Conservation (phyloP, 441 rosid species). For the Adansonia rubrostipa region DNA sequence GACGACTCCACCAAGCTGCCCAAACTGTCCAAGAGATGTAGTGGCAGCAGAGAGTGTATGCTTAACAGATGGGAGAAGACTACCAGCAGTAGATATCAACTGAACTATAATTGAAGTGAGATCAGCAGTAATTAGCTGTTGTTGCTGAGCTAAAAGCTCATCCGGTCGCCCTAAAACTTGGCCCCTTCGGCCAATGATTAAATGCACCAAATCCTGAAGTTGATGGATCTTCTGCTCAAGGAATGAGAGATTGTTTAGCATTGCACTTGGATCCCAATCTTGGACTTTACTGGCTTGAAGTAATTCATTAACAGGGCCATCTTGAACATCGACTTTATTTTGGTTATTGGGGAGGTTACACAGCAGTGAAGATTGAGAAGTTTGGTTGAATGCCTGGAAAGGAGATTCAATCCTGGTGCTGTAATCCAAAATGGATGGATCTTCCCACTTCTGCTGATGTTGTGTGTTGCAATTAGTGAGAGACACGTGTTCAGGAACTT, state of each 20-base stretch:
- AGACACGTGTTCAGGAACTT: conserved; percentile 35
- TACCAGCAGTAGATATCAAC: conserved; percentile 90
- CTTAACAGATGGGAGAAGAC: conserved; percentile 88
- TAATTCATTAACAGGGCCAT: conserved; percentile 37
- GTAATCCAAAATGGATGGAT: conserved; percentile 57
- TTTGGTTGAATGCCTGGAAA: conserved; percentile 41
- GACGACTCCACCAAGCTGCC: conserved; percentile 52
- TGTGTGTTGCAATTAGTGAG: conserved; percentile 42
- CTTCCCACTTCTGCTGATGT: conserved; percentile 69
- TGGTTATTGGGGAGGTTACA: conserved; percentile 39
- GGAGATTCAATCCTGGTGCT: conserved; percentile 44
- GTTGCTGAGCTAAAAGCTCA: conserved; percentile 69
- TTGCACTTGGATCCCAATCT: conserved; percentile 85
- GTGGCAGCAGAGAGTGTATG: conserved; percentile 52
- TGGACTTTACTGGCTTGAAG: conserved; percentile 47
- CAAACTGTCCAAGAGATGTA: conserved; percentile 54
- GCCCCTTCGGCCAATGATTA: conserved; percentile 57
- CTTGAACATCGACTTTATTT: conserved; percentile 31
- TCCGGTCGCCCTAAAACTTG: conserved; percentile 54
- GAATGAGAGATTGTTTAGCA: conserved; percentile 76
- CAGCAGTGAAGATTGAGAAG: conserved; percentile 37
- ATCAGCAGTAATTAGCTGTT: conserved; percentile 82
- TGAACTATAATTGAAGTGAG: conserved; percentile 90
- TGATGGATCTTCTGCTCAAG: conserved; percentile 88
- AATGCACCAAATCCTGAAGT: conserved; percentile 77